Evolutionary conservation across 1,284 basidiomycete species (phyloP).

Genomic region (Cutaneotrichosporon cavernicola): DNA sequence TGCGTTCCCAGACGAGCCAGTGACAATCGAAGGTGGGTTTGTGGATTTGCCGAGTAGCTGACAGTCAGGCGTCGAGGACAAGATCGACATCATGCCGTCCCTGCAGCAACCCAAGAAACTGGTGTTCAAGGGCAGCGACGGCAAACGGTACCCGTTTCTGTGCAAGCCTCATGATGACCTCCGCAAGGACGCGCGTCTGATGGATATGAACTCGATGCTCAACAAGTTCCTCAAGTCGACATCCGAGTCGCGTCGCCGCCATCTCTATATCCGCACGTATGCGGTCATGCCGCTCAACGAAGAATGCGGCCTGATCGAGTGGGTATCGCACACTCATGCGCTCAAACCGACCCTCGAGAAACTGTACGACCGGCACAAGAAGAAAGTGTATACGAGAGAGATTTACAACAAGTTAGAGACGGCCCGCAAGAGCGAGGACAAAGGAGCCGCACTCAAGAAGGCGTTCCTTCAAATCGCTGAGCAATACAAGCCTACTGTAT

Average conservation of each 20-base stretch:
- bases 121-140: conserved; percentile 78
- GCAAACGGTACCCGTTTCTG: conserved; percentile 83
- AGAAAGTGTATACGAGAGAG: conserved; percentile 61
- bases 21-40: conserved; percentile 70
- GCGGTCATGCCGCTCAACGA: conserved; percentile 96
- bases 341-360: conserved; percentile 75
- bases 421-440: conserved; percentile 14
- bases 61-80: conserved; percentile 60
- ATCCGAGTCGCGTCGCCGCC: conserved; percentile 84
- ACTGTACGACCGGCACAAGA: conserved; percentile 66
- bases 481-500: conserved; percentile 71
- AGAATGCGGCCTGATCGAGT: conserved; percentile 96
- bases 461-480: conserved; percentile 64
- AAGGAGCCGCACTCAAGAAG: not conserved
- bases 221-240: conserved; percentile 94
- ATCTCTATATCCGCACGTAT: conserved; percentile 89
- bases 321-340: conserved; percentile 92
- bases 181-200: conserved; percentile 92
- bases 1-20: conserved; percentile 76
- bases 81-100: conserved; percentile 89
- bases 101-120: conserved; percentile 91
- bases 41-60: not conserved
- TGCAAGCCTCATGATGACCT: conserved; percentile 98
- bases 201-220: conserved; percentile 98
- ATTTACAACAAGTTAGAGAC: conserved; percentile 59